phyloP scores from a whole-genome alignment of 2,329 filamentous ascomycete species.

The Venturia effusa region DNA sequence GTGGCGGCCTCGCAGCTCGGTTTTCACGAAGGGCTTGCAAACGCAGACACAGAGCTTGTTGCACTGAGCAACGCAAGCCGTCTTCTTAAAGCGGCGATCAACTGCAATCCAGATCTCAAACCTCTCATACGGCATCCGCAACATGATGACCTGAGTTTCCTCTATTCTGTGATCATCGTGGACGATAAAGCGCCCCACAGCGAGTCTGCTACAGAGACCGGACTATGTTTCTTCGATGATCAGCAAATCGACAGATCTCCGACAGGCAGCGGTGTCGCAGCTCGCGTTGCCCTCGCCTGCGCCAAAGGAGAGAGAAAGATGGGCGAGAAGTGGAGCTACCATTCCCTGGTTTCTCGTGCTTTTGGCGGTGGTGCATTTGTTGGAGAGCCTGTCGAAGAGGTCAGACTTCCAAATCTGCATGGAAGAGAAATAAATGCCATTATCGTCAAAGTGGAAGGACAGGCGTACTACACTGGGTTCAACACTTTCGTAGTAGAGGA shows the following conservation, averaged over 20 bases:
- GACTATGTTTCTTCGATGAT: conserved; percentile 32
- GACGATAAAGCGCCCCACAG: conserved; percentile 15
- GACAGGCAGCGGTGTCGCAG: conserved; percentile 23
- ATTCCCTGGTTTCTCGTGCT: conserved; percentile 16
- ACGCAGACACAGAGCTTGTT: conserved; percentile 17
- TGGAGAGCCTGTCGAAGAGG: not conserved
- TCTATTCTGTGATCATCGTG: conserved; percentile 33
- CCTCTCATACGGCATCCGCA: conserved; percentile 22
- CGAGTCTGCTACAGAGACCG: not conserved
- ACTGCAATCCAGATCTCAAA: conserved; percentile 13
- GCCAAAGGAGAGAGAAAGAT: conserved; percentile 14
- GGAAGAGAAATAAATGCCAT: conserved; percentile 13
- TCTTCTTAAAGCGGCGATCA: conserved; percentile 24
- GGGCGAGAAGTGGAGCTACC: conserved; percentile 16
- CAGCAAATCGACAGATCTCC: conserved; percentile 36
- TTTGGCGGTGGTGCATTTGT: conserved; percentile 15
- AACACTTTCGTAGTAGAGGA: conserved; percentile 14
- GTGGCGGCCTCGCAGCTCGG: conserved; percentile 28
- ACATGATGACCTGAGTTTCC: conserved; percentile 23
- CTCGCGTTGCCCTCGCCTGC: conserved; percentile 19
- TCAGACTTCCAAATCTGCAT: not conserved
- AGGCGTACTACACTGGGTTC: conserved; percentile 15
- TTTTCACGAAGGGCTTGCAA: conserved; percentile 21
- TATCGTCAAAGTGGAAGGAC: conserved; percentile 14
- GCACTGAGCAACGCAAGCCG: conserved; percentile 23